These are phyloP conservation scores for Carnegiea gigantea DNA, from an alignment of 179 eudicot genomes.

Conservation along the genomic window DNA sequence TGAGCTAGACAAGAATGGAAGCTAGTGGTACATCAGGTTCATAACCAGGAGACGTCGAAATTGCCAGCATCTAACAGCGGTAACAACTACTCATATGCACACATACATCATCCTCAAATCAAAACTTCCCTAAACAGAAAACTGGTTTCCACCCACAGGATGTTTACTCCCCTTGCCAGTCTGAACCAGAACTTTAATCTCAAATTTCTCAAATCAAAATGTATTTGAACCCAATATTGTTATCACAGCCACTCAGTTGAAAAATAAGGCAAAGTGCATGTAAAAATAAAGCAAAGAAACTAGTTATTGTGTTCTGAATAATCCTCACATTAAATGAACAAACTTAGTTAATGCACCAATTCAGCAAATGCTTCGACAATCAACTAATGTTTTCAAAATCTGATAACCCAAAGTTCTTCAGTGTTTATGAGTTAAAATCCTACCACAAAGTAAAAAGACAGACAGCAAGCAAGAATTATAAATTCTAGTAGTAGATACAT, in stretches of 20 bases:
- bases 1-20: not conserved
- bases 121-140: not conserved
- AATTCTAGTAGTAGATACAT: too few species aligned
- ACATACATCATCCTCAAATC: conserved; percentile 22
- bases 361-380: not conserved
- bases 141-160: not conserved
- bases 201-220: conserved; percentile 33
- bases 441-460: not conserved
- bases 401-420: not conserved
- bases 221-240: not conserved
- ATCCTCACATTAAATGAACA: not conserved
- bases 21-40: conserved; percentile 31
- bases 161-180: not conserved
- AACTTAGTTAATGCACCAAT: conserved; percentile 3
- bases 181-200: conserved; percentile 19
- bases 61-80: conserved; percentile 40
- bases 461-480: too few species aligned
- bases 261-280: not conserved
- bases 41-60: conserved; percentile 46
- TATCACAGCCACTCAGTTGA: not conserved
- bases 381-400: not conserved
- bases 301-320: not conserved
- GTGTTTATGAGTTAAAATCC: not conserved
- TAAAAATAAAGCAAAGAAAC: conserved; percentile 1
- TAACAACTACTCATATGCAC: conserved; percentile 15